Evolutionary conservation across 2,329 filamentous ascomycete genomes (phyloP).

Genomic region (Alternaria gaisen): DNA sequence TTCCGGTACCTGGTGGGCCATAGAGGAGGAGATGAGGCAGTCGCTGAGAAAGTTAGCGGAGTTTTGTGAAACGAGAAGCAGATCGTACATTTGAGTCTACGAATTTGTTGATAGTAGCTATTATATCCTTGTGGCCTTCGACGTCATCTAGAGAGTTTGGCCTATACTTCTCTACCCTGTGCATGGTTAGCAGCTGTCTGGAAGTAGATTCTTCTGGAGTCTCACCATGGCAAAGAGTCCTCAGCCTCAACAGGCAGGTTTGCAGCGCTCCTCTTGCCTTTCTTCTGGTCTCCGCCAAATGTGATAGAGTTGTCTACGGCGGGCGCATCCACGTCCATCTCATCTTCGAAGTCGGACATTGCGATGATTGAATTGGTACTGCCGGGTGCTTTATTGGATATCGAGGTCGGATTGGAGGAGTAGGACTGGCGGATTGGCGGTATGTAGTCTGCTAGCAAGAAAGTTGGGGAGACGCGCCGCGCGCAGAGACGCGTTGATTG

Average conservation of each 20-base stretch:
- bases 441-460: background rate
- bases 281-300: slow-evolving; percentile 80
- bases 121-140: slow-evolving; percentile 95
- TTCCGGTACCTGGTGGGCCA: slow-evolving; percentile 94
- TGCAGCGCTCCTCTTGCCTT: slow-evolving; percentile 90
- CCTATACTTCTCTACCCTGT: slow-evolving; percentile 95
- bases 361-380: slow-evolving; percentile 12
- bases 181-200: slow-evolving; percentile 6
- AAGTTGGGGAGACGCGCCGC: slow-evolving; percentile 26
- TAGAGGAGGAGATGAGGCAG: slow-evolving; percentile 96
- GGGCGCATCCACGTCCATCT: slow-evolving; percentile 72
- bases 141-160: slow-evolving; percentile 90
- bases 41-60: slow-evolving; percentile 58
- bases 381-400: accelerated
- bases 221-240: slow-evolving; percentile 90
- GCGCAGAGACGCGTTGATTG: slow-evolving; percentile 49
- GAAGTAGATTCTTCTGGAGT: accelerated
- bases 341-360: slow-evolving; percentile 68
- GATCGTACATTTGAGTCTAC: slow-evolving; percentile 80
- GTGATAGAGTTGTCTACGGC: slow-evolving; percentile 61
- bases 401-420: background rate
- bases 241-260: slow-evolving; percentile 94
- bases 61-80: accelerated
- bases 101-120: slow-evolving; percentile 97
- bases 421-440: background rate